Conservation (phyloP, 768 basidiomycete genomes). For the Lenzites betulinus region DNA sequence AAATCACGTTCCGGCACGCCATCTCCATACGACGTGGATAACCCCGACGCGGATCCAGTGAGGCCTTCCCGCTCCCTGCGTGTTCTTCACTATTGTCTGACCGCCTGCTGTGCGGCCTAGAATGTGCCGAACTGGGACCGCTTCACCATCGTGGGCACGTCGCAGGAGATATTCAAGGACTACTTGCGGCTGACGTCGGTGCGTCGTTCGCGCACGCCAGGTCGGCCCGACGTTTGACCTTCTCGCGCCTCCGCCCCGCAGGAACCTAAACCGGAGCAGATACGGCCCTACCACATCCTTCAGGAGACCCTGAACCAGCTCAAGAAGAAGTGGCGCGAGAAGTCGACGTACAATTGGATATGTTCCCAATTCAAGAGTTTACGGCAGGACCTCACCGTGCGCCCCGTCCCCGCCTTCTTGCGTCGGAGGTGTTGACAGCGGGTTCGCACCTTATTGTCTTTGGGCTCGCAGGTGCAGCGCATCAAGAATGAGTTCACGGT, state of each 20-base stretch:
- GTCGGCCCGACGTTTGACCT: background rate
- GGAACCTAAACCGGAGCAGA: constrained; percentile 94
- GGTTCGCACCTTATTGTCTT: constrained; percentile 21
- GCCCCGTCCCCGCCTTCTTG: constrained; percentile 35
- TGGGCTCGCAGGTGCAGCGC: constrained; percentile 78
- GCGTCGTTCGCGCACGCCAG: background rate
- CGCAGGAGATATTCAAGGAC: constrained; percentile 88
- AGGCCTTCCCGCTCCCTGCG: constrained; percentile 31
- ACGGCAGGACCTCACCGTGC: constrained; percentile 94
- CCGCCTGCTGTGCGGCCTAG: constrained; percentile 42
- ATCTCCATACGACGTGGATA: constrained; percentile 45
- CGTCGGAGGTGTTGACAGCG: constrained; percentile 16
- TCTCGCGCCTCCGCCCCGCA: constrained; percentile 33
- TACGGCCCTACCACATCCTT: constrained; percentile 85
- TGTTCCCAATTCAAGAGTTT: constrained; percentile 98
- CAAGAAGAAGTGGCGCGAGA: constrained; percentile 86
- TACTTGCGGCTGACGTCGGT: constrained; percentile 94
- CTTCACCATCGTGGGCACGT: constrained; percentile 93
- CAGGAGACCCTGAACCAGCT: constrained; percentile 84
- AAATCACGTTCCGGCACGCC: constrained; percentile 42
- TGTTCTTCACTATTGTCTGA: constrained; percentile 4
- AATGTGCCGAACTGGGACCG: constrained; percentile 98
- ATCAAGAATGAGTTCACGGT: constrained; percentile 99
- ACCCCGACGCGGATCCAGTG: constrained; percentile 75
- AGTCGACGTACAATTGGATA: constrained; percentile 82